Evolutionary conservation across 805 yeast genomes (phyloP), one percentile per base, ranked within the genome.

Genomic region (Ogataea pini): DNA sequence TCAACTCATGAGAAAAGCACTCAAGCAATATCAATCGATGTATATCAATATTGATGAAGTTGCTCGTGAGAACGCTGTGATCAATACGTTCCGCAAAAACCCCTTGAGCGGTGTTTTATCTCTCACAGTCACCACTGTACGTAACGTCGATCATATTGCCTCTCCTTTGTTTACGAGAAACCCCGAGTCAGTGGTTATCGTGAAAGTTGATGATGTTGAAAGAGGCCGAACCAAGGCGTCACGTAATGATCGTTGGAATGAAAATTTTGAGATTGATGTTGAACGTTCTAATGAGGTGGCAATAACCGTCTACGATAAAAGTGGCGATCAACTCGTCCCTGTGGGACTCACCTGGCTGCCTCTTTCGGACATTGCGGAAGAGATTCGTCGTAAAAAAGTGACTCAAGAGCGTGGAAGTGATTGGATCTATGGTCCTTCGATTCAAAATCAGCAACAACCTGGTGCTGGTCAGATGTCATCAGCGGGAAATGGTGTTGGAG

Each of bases 241-340:
- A 4, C 78, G 95, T 55, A 82, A 72, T 56, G 96, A 88, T 52
- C 80, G 84, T 56, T 88, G 95, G 88, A 77, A 79, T 62, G 99
- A 94, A 63, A 85, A 82, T 36, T 89, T 90, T 63, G 79, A 79
- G 45, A 78, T 94, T 48, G 82, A 81, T 32, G 86, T 94, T 36
- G 96, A 88, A 51, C 89, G 85, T 64, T 97, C 96, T 22, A 89
- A 92, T 62, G 99, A 94, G 69, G 77, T 91, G 37, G 97, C 91
- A 60, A 74, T 94, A 49, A 80, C 91, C 1, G 89, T 94, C 4
- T 90, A 85, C 65, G 99, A 94, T 65, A 85, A 83, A 57, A 72
- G 77, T 10, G 87, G 87, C 32, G 80, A 75, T 49, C 78, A 74
- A 42, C 71, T 77, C 50, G 81, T 85, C 7, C 98, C 99, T 0